These are phyloP conservation scores for Talaromyces sp. DNA, from an alignment of 2,329 filamentous ascomycete genomes.

Conservation along the genomic window DNA sequence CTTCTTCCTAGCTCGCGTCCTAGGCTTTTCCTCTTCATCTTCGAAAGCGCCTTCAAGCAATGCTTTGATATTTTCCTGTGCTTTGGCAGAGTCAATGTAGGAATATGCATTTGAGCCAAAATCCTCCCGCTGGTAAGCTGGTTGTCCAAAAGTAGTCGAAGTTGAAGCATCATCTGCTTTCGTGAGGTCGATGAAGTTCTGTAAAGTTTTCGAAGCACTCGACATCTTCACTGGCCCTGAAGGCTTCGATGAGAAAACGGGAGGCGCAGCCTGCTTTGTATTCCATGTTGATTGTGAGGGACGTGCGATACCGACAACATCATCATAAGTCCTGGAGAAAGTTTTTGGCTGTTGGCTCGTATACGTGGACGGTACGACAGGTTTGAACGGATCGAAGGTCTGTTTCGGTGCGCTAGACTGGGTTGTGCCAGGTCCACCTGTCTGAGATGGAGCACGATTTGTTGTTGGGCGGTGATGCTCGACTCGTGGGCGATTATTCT, in stretches of 20 bases:
- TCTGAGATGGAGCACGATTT: constrained; percentile 24
- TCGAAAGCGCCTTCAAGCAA: constrained; percentile 50
- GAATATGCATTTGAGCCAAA: constrained; percentile 56
- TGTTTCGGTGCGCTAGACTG: constrained; percentile 26
- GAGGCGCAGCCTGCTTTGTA: constrained; percentile 50
- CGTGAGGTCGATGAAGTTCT: constrained; percentile 51
- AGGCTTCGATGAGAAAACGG: constrained; percentile 52
- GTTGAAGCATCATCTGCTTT: not conserved
- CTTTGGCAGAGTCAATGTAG: constrained; percentile 48
- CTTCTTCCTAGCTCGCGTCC: constrained; percentile 39
- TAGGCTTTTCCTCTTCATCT: constrained; percentile 43
- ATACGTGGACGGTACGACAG: constrained; percentile 37
- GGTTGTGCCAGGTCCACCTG: constrained; percentile 12
- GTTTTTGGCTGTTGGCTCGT: constrained; percentile 27
- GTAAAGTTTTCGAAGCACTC: constrained; percentile 43
- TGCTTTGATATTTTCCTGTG: constrained; percentile 52
- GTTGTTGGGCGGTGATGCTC: constrained; percentile 47
- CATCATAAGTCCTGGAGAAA: constrained; percentile 25
- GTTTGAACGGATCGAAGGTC: constrained; percentile 40
- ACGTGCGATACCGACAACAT: constrained; percentile 45
- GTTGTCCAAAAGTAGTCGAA: constrained; percentile 17
- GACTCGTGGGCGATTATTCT: constrained; percentile 45
- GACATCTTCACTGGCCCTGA: constrained; percentile 35
- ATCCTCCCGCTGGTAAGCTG: constrained; percentile 40
- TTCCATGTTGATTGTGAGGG: constrained; percentile 49